phyloP scores from a whole-genome alignment of 139 green algal genomes.

The Closterium sp. region DNA sequence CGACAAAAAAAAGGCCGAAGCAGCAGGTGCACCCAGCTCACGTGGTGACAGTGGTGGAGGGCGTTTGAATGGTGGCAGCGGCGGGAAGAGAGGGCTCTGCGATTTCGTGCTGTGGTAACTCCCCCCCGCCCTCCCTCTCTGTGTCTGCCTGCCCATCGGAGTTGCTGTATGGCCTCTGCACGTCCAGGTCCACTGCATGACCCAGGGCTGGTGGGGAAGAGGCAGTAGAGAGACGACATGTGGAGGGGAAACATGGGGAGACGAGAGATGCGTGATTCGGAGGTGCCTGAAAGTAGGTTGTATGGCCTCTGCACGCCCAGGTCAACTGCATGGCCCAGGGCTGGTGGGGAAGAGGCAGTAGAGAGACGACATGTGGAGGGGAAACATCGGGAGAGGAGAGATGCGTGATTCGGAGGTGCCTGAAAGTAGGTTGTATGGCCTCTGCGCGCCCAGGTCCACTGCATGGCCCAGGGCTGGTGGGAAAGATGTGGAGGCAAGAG shows the following conservation, averaged over 20 bases:
- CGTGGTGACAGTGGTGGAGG: not conserved
- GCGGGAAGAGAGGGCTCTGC: not conserved
- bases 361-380: no score
- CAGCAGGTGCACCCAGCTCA: not conserved
- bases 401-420: not conserved
- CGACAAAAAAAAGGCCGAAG: no score
- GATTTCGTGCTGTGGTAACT: not conserved
- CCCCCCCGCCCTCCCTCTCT: not conserved
- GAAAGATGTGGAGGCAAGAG: not conserved
- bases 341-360: not conserved
- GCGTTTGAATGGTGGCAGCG: not conserved
- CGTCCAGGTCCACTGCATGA: not conserved
- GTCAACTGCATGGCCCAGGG: not conserved
- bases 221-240: not conserved
- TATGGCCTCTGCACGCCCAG: not conserved
- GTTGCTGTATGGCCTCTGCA: not conserved
- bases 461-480: not conserved
- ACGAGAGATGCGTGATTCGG: not conserved
- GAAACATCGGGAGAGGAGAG: not conserved
- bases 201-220: not conserved
- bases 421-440: not conserved
- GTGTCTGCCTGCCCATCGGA: not conserved
- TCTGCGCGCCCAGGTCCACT: not conserved
- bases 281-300: not conserved
- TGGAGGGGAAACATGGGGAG: no score